A percentile compares a stretch with the other conserved stretches of the same genome.
These are phyloP conservation scores for Pseudozyma hubeiensis DNA, from an alignment of 1,284 basidiomycete genomes.

Conservation along the genomic window DNA sequence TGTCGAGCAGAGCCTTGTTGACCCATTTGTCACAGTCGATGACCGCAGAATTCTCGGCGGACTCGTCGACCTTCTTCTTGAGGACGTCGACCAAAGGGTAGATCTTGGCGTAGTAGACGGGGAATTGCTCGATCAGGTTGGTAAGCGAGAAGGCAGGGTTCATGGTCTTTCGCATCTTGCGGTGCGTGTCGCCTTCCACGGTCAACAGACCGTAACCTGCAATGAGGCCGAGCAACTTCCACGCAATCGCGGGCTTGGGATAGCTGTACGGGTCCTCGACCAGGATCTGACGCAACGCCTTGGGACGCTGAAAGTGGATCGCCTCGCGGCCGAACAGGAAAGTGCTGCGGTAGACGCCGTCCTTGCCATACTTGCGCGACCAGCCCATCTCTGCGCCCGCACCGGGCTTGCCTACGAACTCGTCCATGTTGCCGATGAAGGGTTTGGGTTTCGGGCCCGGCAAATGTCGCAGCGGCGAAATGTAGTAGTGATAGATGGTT, in stretches of 20 bases:
- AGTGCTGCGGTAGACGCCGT: slow-evolving; percentile 37
- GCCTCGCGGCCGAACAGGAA: slow-evolving; percentile 47
- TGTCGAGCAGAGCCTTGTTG: slow-evolving; percentile 63
- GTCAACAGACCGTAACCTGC: slow-evolving; percentile 57
- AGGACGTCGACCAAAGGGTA: slow-evolving; percentile 50
- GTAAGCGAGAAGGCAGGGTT: slow-evolving; percentile 58
- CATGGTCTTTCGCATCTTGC: slow-evolving; percentile 58
- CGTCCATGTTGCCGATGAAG: slow-evolving; percentile 45
- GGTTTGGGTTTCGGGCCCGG: slow-evolving; percentile 43
- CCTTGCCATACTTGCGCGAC: slow-evolving; percentile 31
- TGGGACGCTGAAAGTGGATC: slow-evolving; percentile 37
- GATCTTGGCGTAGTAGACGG: slow-evolving; percentile 55
- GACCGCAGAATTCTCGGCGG: slow-evolving; percentile 31
- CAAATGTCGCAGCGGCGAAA: slow-evolving; percentile 44
- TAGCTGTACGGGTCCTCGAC: slow-evolving; percentile 50
- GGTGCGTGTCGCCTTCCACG: slow-evolving; percentile 53
- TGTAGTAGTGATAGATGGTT: slow-evolving; percentile 39
- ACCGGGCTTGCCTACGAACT: slow-evolving; percentile 30
- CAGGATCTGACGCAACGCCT: slow-evolving; percentile 48
- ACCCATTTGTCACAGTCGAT: slow-evolving; percentile 58
- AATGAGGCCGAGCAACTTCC: slow-evolving; percentile 47
- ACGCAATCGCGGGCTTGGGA: slow-evolving; percentile 44
- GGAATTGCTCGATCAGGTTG: slow-evolving; percentile 55
- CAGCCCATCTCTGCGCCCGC: slow-evolving; percentile 37
- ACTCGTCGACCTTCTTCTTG: slow-evolving; percentile 40